These are phyloP conservation scores for Nemania sp. DNA, from an alignment of 2,329 filamentous ascomycete species.

Conservation along the genomic window DNA sequence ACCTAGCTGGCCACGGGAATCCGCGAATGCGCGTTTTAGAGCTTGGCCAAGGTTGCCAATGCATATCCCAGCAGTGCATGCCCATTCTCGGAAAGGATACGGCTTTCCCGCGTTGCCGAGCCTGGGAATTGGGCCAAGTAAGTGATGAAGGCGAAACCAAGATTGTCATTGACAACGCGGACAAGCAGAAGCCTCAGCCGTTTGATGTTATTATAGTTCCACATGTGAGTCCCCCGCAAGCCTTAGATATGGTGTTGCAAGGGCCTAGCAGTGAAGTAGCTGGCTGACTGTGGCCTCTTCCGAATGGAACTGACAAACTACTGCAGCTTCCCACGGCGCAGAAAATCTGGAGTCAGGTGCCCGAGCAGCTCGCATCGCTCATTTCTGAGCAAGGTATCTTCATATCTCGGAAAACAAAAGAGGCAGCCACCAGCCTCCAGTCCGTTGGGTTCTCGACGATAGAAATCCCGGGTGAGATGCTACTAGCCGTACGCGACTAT, in stretches of 20 bases:
- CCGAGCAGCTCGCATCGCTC: slow-evolving; percentile 7
- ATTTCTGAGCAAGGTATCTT: slow-evolving; percentile 8
- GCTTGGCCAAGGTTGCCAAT: slow-evolving; percentile 4
- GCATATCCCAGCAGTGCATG: slow-evolving; percentile 3
- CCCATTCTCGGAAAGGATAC: slow-evolving; percentile 9
- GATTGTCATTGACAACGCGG: slow-evolving; percentile 8
- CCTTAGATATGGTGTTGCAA: neutral
- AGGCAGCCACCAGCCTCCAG: neutral
- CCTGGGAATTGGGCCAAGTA: neutral
- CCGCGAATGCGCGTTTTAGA: slow-evolving; percentile 22
- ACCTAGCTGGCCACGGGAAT: slow-evolving; percentile 21
- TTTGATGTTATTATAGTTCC: slow-evolving; percentile 16
- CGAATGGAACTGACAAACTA: neutral
- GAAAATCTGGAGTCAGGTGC: slow-evolving; percentile 5
- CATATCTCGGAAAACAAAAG: slow-evolving; percentile 9
- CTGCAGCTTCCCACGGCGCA: slow-evolving; percentile 10
- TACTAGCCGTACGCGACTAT: neutral
- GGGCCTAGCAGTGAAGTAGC: too few relatives aligned
- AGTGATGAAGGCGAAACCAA: neutral
- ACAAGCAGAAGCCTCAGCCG: neutral
- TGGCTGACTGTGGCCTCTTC: too few relatives aligned
- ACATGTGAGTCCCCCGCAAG: slow-evolving; percentile 4
- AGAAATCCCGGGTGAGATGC: slow-evolving; percentile 6
- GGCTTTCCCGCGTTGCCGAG: slow-evolving; percentile 8
- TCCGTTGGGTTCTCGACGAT: neutral